Evolutionary conservation across 1,139 yeast species (phyloP).

Genomic region (Eremothecium coryli): DNA sequence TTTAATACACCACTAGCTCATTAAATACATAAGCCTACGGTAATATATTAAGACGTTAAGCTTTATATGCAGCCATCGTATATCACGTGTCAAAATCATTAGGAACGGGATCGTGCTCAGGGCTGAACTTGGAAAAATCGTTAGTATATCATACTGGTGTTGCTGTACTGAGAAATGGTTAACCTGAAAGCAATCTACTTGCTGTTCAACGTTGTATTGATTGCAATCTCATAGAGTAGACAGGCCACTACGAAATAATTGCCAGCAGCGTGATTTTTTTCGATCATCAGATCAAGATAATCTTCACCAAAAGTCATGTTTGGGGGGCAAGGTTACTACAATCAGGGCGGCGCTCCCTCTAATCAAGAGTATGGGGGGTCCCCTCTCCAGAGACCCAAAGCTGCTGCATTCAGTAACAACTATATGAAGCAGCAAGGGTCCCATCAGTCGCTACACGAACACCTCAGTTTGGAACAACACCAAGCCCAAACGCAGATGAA

Average conservation of each 20-base stretch:
- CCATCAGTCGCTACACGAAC: constrained; percentile 33
- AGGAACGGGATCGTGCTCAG: too few species aligned
- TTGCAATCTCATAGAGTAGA: too few species aligned
- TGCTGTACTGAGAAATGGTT: too few species aligned
- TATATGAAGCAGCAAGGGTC: constrained; percentile 33
- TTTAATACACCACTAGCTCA: constrained; percentile 8
- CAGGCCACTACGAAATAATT: too few species aligned
- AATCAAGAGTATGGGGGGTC: constrained; percentile 2
- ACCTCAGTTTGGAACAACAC: constrained; percentile 19
- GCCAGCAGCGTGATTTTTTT: too few species aligned
- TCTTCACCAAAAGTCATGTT: not conserved
- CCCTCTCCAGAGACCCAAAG: constrained; percentile 25
- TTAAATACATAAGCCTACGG: constrained; percentile 5
- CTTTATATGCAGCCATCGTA: not conserved
- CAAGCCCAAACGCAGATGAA: constrained; percentile 13
- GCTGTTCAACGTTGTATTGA: too few species aligned
- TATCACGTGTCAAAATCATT: too few species aligned
- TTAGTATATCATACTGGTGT: too few species aligned
- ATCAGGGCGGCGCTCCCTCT: constrained; percentile 1
- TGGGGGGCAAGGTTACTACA: constrained; percentile 4
- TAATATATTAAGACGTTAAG: constrained; percentile 6
- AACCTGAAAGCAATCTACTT: too few species aligned
- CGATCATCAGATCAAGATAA: too few species aligned
- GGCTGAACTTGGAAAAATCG: too few species aligned
- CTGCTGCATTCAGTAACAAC: constrained; percentile 28